phyloP scores from a whole-genome alignment of 108 stramenopile genomes.

The Asterionellopsis glacialis region DNA sequence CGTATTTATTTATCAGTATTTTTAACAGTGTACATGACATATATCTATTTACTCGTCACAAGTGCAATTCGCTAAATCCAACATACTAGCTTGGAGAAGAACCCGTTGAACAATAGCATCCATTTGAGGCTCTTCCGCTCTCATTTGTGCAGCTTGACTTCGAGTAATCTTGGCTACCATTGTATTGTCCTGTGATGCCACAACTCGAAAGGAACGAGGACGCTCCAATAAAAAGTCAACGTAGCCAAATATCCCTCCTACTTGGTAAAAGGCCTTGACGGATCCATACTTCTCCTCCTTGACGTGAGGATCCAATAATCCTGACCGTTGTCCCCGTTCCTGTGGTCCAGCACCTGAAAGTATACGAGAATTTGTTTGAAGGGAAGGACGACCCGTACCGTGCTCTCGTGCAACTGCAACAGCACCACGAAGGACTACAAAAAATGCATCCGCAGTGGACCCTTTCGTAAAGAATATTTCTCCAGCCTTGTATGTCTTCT shows the following conservation, averaged over 20 bases:
- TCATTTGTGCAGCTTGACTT: constrained; percentile 42
- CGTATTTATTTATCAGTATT: too few species aligned
- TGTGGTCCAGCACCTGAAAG: constrained; percentile 21
- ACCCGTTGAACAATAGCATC: constrained; percentile 57
- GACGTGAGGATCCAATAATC: constrained; percentile 1
- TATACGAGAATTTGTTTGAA: not conserved
- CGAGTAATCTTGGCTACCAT: constrained; percentile 61
- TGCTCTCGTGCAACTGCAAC: constrained; percentile 52
- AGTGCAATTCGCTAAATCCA: constrained; percentile 69
- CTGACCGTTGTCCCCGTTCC: constrained; percentile 8
- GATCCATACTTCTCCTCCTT: constrained; percentile 26
- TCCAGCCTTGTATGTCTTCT: constrained; percentile 39
- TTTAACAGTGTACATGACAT: too few species aligned
- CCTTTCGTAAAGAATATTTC: constrained; percentile 47
- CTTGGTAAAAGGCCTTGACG: constrained; percentile 22
- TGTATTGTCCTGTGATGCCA: constrained; percentile 54
- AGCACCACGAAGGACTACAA: constrained; percentile 63
- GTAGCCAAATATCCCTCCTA: constrained; percentile 76
- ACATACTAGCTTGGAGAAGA: constrained; percentile 54
- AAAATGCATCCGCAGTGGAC: constrained; percentile 63
- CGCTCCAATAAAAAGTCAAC: constrained; percentile 72
- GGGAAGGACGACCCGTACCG: not conserved
- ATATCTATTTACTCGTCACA: constrained; percentile 10
- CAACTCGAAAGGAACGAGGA: constrained; percentile 53
- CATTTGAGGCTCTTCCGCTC: constrained; percentile 52